phyloP scores from a whole-genome alignment of 2,329 filamentous ascomycete genomes.

The Cordyceps javanica region DNA sequence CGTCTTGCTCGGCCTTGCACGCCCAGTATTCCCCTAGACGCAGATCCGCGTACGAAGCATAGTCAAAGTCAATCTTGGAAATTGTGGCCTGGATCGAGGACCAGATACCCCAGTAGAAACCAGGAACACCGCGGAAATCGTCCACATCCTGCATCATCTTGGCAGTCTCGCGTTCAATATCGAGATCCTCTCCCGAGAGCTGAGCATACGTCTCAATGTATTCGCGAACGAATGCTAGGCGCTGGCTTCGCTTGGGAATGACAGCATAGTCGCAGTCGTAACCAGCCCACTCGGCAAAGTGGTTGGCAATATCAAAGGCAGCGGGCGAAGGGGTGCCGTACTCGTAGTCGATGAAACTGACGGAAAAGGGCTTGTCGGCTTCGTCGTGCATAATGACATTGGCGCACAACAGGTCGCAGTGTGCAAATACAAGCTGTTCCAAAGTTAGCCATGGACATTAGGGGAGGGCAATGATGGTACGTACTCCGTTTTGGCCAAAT shows the following conservation, averaged over 20 bases:
- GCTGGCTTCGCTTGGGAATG: constrained; percentile 71
- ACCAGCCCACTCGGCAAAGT: constrained; percentile 97
- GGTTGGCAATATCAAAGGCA: constrained; percentile 94
- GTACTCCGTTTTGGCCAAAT: constrained; percentile 67
- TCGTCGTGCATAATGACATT: constrained; percentile 77
- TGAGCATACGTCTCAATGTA: constrained; percentile 73
- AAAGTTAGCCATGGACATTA: not conserved
- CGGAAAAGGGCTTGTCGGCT: constrained; percentile 32
- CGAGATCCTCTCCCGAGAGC: constrained; percentile 37
- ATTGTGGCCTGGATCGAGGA: constrained; percentile 90
- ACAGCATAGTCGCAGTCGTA: constrained; percentile 89
- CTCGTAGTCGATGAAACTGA: constrained; percentile 96
- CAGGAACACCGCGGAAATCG: constrained; percentile 78
- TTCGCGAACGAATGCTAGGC: constrained; percentile 73
- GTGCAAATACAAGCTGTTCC: constrained; percentile 74
- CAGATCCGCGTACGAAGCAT: constrained; percentile 81
- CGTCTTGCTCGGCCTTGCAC: constrained; percentile 72
- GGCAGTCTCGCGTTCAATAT: constrained; percentile 57
- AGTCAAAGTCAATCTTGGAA: constrained; percentile 94
- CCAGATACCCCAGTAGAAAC: constrained; percentile 93
- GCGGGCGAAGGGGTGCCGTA: constrained; percentile 92
- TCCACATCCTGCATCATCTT: constrained; percentile 78
- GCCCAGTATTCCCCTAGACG: constrained; percentile 88
- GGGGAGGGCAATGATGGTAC: constrained; percentile 22
- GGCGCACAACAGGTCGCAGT: constrained; percentile 92